These are phyloP conservation scores for Nepenthes alata DNA, from an alignment of 179 eudicot genomes.

Conservation along the genomic window DNA sequence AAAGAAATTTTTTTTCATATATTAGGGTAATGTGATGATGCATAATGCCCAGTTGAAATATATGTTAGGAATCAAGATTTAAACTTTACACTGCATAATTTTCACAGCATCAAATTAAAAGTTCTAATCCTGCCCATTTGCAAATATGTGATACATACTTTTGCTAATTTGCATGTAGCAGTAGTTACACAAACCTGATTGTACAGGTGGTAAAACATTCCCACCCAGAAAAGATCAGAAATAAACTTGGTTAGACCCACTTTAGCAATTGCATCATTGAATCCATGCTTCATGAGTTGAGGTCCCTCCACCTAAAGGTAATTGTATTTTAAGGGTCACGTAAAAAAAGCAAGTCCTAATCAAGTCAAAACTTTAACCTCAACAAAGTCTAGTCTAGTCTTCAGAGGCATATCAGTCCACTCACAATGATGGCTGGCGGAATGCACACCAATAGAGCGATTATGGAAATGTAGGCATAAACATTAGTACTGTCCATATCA, in stretches of 20 bases:
- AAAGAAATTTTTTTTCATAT: neutral
- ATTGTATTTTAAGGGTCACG: neutral
- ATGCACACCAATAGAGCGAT: conserved; percentile 78
- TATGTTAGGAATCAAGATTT: neutral
- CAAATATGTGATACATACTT: no score
- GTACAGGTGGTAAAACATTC: conserved; percentile 97
- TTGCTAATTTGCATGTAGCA: neutral
- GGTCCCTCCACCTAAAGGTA: conserved; percentile 73
- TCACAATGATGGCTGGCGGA: conserved; percentile 87
- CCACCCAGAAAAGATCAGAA: conserved; percentile 93
- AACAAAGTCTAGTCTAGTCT: neutral
- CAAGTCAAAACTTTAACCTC: neutral
- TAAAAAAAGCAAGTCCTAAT: neutral
- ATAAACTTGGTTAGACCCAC: conserved; percentile 82
- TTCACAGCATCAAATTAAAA: neutral
- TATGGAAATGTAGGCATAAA: conserved; percentile 91
- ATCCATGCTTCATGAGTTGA: conserved; percentile 60
- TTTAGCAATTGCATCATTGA: conserved; percentile 82
- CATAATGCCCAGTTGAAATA: neutral
- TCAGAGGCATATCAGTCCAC: conserved; percentile 12
- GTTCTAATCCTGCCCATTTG: neutral
- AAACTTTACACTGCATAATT: no score
- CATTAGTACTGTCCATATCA: conserved; percentile 94
- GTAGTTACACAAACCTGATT: conserved; percentile 50
- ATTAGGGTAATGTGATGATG: neutral